Evolutionary conservation across 257 asterid species (phyloP).

Genomic region (Perilla frutescens): DNA sequence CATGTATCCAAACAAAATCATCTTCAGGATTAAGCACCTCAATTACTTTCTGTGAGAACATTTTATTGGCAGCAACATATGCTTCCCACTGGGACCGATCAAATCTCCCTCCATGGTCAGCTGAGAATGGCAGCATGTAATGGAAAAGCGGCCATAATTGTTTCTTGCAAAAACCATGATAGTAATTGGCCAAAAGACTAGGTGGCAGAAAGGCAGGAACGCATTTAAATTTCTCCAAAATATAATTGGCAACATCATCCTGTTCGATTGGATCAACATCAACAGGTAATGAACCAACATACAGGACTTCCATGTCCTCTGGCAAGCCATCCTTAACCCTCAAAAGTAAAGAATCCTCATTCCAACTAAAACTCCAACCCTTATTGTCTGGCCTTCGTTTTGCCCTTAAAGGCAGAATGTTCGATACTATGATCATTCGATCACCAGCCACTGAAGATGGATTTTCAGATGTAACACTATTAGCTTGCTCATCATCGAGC

Average conservation of each 20-base stretch:
- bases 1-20: constrained; percentile 87
- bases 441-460: constrained; percentile 79
- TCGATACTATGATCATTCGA: constrained; percentile 78
- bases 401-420: constrained; percentile 77
- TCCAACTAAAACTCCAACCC: constrained; percentile 88
- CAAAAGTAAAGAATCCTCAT: constrained; percentile 76
- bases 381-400: constrained; percentile 79
- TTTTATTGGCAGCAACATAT: constrained; percentile 74
- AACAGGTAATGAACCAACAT: constrained; percentile 72
- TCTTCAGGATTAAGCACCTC: constrained; percentile 89
- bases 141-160: constrained; percentile 86
- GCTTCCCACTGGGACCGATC: constrained; percentile 87
- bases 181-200: constrained; percentile 58
- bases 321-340: constrained; percentile 86
- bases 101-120: constrained; percentile 77
- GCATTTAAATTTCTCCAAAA: constrained; percentile 72
- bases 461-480: constrained; percentile 77
- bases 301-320: constrained; percentile 82
- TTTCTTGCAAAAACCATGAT: constrained; percentile 86
- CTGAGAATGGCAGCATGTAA: constrained; percentile 79
- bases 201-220: constrained; percentile 79
- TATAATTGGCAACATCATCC: constrained; percentile 71
- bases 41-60: constrained; percentile 76
- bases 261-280: constrained; percentile 83
- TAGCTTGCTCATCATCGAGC: constrained; percentile 77